A percentile compares a stretch with the other conserved stretches of the same genome.
Evolutionary conservation across 257 asterid species (phyloP).

Genomic region (Solanum ossicruentum): DNA sequence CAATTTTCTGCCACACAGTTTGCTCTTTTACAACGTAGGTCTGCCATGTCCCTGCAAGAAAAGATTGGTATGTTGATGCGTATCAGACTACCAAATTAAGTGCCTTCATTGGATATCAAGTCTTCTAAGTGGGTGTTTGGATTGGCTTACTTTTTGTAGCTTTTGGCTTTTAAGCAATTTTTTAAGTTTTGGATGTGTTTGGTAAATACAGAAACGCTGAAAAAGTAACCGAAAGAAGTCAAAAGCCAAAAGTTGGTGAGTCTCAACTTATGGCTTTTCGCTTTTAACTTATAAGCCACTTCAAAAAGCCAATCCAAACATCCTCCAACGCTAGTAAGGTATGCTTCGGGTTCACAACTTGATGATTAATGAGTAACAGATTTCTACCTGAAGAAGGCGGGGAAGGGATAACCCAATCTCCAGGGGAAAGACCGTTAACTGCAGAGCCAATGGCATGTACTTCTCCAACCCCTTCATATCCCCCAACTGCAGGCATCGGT

Average conservation of each 20-base stretch:
- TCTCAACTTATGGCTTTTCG: too few species aligned
- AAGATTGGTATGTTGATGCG: neutral
- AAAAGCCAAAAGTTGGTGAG: too few species aligned
- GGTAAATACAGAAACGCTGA: too few species aligned
- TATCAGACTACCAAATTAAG: neutral
- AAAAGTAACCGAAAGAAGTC: too few species aligned
- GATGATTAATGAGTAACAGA: neutral
- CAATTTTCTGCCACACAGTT: constrained; percentile 68
- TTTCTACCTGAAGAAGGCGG: constrained; percentile 80
- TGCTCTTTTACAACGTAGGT: constrained; percentile 79
- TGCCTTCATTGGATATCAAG: neutral
- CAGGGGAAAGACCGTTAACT: constrained; percentile 49
- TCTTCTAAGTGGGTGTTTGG: neutral
- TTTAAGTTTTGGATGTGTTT: too few species aligned
- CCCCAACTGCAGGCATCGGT: constrained; percentile 84
- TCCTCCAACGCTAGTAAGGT: neutral
- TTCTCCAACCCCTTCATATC: constrained; percentile 98
- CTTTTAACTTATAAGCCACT: too few species aligned
- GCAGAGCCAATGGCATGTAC: constrained; percentile 69
- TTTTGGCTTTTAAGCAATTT: too few species aligned
- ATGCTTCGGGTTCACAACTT: neutral
- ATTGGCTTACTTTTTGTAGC: too few species aligned
- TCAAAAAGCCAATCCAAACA: too few species aligned
- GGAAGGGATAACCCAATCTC: constrained; percentile 92
- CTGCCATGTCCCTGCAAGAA: constrained; percentile 81